phyloP scores from a whole-genome alignment of 1,284 basidiomycete genomes.

The Sporisorium scitamineum region DNA sequence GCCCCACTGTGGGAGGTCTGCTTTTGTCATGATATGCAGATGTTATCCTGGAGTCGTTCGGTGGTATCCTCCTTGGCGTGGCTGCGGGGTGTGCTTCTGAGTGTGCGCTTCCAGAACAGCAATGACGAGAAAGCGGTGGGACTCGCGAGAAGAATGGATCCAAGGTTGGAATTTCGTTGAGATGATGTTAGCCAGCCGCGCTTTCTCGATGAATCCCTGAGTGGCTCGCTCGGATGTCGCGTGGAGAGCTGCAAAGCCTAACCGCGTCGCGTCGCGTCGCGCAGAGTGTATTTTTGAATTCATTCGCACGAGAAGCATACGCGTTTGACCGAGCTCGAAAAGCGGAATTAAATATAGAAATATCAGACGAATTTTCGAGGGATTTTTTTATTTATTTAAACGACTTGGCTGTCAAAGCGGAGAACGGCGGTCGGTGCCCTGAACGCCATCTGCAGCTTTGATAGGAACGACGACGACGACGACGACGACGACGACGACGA shows the following conservation, averaged over 20 bases:
- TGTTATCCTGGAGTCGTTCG: no score
- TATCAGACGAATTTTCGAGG: no score
- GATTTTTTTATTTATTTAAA: no score
- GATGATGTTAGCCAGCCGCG: not conserved
- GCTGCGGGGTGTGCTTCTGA: not conserved
- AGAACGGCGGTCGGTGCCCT: not conserved
- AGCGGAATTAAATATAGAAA: no score
- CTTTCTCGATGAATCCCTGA: no score
- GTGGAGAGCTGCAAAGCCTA: not conserved
- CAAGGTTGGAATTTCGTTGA: not conserved
- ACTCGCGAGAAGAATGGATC: not conserved
- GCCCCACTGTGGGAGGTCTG: constrained; percentile 40
- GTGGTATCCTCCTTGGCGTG: no score
- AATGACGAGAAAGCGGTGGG: not conserved
- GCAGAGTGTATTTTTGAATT: not conserved
- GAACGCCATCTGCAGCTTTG: no score
- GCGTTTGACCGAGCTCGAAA: not conserved
- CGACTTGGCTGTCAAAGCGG: not conserved
- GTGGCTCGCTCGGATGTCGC: not conserved
- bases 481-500: no score
- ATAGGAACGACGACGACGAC: no score
- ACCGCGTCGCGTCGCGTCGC: not conserved
- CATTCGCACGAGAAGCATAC: not conserved
- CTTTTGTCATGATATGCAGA: constrained; percentile 25
- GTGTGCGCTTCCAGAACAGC: no score